A percentile compares a stretch with the other conserved stretches of the same genome.
These are phyloP conservation scores for Astrothelium macrocarpum DNA, from an alignment of 495 filamentous ascomycete species.

Conservation along the genomic window DNA sequence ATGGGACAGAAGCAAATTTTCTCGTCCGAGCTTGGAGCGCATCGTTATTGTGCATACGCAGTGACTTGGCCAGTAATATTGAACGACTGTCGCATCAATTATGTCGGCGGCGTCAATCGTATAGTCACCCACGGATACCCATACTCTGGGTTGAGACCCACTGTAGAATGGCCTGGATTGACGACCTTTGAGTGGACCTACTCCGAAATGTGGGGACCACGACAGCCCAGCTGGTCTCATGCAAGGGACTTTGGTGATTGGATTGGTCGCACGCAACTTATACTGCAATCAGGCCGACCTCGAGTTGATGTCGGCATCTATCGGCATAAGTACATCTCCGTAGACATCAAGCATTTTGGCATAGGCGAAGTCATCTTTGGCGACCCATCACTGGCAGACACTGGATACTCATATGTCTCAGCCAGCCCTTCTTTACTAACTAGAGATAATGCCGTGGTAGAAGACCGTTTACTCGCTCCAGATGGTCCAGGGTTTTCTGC, in stretches of 20 bases:
- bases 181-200: slow-evolving; percentile 5
- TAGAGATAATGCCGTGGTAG: background rate
- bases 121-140: background rate
- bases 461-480: background rate
- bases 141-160: background rate
- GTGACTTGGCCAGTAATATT: background rate
- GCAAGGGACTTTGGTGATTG: background rate
- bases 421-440: background rate
- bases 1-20: background rate
- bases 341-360: slow-evolving; percentile 4
- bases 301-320: background rate
- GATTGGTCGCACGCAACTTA: background rate
- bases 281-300: background rate
- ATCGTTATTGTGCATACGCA: background rate
- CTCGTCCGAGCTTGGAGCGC: slow-evolving; percentile 1
- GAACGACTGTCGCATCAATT: background rate
- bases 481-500: background rate
- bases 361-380: slow-evolving; percentile 10
- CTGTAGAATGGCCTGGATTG: background rate
- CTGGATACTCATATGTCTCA: background rate
- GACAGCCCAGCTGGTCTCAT: background rate
- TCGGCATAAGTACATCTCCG: background rate
- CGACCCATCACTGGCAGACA: background rate
- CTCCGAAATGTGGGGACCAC: slow-evolving; percentile 4
- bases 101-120: background rate